Conservation (phyloP, 1,284 basidiomycete species). For the Rhizoctonia solani region DNA sequence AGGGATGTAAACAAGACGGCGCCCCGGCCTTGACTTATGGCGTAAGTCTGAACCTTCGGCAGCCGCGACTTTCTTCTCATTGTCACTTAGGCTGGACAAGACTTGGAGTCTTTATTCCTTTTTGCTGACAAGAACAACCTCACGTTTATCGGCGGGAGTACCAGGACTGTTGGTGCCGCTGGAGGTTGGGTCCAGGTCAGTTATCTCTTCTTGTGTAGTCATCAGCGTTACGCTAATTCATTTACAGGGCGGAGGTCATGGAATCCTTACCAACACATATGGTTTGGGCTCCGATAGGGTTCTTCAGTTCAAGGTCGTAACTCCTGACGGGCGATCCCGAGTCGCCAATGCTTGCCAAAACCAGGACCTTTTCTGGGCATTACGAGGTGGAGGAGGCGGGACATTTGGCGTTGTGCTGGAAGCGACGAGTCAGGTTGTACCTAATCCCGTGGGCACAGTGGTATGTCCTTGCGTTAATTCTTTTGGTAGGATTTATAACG, state of each 20-base stretch:
- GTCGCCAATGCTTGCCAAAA: conserved; percentile 42
- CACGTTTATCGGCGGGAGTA: conserved; percentile 36
- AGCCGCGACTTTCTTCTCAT: neutral
- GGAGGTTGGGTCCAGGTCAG: conserved; percentile 15
- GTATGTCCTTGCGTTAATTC: neutral
- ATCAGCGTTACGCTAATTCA: neutral
- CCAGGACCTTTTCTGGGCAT: conserved; percentile 39
- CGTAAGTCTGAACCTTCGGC: neutral
- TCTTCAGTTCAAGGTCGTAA: conserved; percentile 31
- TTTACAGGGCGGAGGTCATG: conserved; percentile 46
- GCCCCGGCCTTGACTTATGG: conserved; percentile 26
- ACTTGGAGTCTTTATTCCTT: conserved; percentile 15
- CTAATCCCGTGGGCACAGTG: neutral
- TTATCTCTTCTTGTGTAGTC: neutral
- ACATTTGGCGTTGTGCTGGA: conserved; percentile 35
- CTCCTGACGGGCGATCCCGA: conserved; percentile 14
- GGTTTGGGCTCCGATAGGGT: conserved; percentile 33
- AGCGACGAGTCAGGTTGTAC: conserved; percentile 10
- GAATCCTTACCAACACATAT: conserved; percentile 18
- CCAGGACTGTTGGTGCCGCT: conserved; percentile 1
- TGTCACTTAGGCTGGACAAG: conserved; percentile 15
- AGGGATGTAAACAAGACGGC: neutral
- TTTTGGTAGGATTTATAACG: neutral
- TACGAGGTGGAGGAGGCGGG: conserved; percentile 35
- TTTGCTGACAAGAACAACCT: conserved; percentile 31